Percentiles rank a stretch among this genome's conserved stretches.
phyloP scores from a whole-genome alignment of 495 filamentous ascomycete species.

The Pyrenula aspistea region DNA sequence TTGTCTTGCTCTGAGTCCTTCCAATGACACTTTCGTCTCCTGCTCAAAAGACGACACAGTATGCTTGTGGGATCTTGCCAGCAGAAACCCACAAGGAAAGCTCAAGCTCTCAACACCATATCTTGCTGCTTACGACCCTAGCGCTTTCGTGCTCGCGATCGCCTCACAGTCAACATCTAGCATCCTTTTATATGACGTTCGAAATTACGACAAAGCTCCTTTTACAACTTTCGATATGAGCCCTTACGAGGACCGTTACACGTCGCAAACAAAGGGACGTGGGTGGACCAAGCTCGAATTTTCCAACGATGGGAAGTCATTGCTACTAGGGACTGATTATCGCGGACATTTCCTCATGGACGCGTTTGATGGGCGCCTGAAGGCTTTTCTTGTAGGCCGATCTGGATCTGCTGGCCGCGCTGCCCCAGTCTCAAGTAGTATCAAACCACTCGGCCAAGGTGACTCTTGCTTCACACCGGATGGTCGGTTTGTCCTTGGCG shows the following conservation, averaged over 20 bases:
- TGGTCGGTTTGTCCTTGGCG: conserved; percentile 74
- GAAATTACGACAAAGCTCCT: conserved; percentile 82
- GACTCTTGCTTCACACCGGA: conserved; percentile 85
- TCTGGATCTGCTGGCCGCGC: conserved; percentile 31
- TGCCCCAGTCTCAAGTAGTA: conserved; percentile 30
- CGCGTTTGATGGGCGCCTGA: conserved; percentile 69
- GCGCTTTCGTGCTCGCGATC: conserved; percentile 81
- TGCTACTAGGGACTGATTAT: conserved; percentile 71
- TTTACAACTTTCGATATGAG: conserved; percentile 76
- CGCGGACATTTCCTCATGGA: conserved; percentile 80
- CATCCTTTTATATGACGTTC: conserved; percentile 82
- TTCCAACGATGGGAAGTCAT: conserved; percentile 81
- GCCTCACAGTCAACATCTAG: conserved; percentile 65
- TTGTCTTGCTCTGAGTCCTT: conserved; percentile 48
- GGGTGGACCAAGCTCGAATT: conserved; percentile 85
- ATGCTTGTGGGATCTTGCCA: conserved; percentile 70
- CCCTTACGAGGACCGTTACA: conserved; percentile 43
- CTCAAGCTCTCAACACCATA: conserved; percentile 66
- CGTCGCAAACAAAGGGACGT: conserved; percentile 31
- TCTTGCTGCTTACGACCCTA: conserved; percentile 77
- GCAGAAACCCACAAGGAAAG: conserved; percentile 61
- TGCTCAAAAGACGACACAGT: conserved; percentile 82
- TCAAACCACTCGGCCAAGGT: conserved; percentile 49
- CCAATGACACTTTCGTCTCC: conserved; percentile 81
- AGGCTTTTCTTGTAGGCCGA: conserved; percentile 45